Evolutionary conservation across 23 red algal genomes (phyloP).

Genomic region (Gracilaria vermiculophylla): DNA sequence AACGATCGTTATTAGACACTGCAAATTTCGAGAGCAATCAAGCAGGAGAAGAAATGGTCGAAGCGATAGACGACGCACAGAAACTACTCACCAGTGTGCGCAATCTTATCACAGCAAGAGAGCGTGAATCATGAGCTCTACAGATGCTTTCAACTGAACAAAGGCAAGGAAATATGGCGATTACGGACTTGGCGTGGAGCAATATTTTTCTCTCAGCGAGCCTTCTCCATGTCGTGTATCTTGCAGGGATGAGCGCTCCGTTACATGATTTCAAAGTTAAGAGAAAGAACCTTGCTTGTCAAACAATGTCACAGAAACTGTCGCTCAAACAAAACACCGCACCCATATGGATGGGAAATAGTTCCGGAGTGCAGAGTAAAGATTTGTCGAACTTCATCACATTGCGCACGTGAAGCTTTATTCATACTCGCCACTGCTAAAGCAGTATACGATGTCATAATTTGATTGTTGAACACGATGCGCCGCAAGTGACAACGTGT

Average conservation of each 20-base stretch:
- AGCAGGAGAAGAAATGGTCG: constrained; percentile 59
- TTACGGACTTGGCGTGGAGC: no score
- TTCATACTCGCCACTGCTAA: background rate
- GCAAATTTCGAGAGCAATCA: constrained; percentile 49
- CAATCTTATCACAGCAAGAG: constrained; percentile 46
- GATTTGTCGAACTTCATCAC: no score
- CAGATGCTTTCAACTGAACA: background rate
- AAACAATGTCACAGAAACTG: no score
- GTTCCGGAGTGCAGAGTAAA: background rate
- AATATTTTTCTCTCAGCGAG: no score
- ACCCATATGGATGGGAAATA: no score
- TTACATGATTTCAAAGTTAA: no score
- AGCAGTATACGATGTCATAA: constrained; percentile 20
- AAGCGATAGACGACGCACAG: constrained; percentile 47
- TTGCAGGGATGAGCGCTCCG: no score
- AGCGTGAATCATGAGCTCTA: constrained; percentile 33
- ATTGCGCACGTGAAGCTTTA: background rate
- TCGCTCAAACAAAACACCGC: no score
- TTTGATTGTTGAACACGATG: background rate
- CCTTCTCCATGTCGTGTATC: no score
- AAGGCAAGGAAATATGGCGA: no score
- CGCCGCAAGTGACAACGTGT: constrained; percentile 75
- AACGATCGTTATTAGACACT: constrained; percentile 23
- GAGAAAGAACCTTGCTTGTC: no score
- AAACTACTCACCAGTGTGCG: constrained; percentile 46